Base-by-base conservation (phyloP, 345 rosid species). In the Eucalyptus victrix region DNA sequence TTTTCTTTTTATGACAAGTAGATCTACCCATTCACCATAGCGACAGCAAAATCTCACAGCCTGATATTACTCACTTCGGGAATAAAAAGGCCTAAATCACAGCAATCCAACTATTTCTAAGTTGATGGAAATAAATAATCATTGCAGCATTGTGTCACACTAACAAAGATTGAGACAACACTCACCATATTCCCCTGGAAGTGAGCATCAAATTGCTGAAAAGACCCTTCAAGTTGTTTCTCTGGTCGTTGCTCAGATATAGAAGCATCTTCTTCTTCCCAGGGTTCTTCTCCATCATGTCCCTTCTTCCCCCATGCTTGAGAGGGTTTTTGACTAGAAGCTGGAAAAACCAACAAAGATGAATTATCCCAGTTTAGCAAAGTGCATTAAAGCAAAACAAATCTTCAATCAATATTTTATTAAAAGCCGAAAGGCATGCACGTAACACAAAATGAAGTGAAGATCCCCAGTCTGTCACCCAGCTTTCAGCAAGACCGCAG, bases 231-330 rank as follows among this genome's bases (percentile, higher is more conserved):
- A 30, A 89, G 24, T 34, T 88, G 97, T 89, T 94, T 96, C 91
- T 94, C 98, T 7, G 90, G 89, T 65, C 90, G 94, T 90, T 94
- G 96, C 94, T 97, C 97, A 4, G 98, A 92, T 51, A 94, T 92
- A 32, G 95, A 95, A 90, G 94, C 92, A 91, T 96, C 99, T 87
- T 96, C 97, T 93, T 97, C 99, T 89, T 96, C 98, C 89, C 90
- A 91, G 34, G 94, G 92, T 89, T 94, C 96, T 92, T 95, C 97
- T 88, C 91, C 96, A 88, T 96, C 99, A 90, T 94, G 94, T 80
- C 96, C 97, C 89, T 95, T 97, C 93, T 91, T 97, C 37, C 93
- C 97, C 88, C 94, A 89, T 81, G 92, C 94, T 91, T 95, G 95
- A 58, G 90, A 92, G 76, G 96, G 93, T 91, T 98, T 96, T 89